Conservation (phyloP, 169 alveolate genomes). For the Cryptosporidium parvum region DNA sequence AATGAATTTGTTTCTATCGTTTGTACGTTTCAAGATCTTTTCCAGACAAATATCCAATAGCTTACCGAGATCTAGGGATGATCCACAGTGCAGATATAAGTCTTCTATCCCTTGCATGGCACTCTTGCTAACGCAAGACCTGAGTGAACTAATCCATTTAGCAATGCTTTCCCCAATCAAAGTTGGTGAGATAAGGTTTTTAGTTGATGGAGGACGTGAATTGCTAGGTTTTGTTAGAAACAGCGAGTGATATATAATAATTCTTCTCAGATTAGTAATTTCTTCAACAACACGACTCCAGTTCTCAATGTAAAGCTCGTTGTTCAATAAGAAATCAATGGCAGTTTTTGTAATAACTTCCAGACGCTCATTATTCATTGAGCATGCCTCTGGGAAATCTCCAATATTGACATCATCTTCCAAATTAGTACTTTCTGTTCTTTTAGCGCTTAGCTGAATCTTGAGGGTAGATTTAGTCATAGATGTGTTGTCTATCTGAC, state of each 20-base stretch:
- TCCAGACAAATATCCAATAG: conserved; percentile 51
- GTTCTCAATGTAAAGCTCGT: conserved; percentile 46
- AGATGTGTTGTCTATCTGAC: not conserved
- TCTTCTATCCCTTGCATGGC: conserved; percentile 71
- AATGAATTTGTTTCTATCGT: conserved; percentile 70
- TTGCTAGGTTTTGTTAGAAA: conserved; percentile 16
- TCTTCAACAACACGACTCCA: conserved; percentile 69
- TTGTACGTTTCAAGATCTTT: conserved; percentile 55
- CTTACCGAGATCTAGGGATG: conserved; percentile 63
- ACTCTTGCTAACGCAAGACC: conserved; percentile 68
- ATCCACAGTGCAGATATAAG: conserved; percentile 40
- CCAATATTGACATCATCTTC: not conserved
- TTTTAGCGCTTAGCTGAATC: not conserved
- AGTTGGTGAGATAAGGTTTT: conserved; percentile 39
- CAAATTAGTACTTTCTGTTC: not conserved
- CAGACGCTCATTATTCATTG: conserved; percentile 23
- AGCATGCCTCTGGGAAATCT: conserved; percentile 39
- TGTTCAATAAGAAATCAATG: conserved; percentile 29
- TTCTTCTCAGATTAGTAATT: conserved; percentile 57
- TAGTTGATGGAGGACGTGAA: not conserved
- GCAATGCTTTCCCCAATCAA: conserved; percentile 61
- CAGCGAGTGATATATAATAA: conserved; percentile 54
- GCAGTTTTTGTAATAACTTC: conserved; percentile 53
- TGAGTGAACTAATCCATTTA: conserved; percentile 65
- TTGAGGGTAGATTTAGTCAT: not conserved